Percentiles rank a stretch among this genome's conserved stretches.
phyloP scores from a whole-genome alignment of 106 monocot genomes.

The Acanthochlamys bracteata region DNA sequence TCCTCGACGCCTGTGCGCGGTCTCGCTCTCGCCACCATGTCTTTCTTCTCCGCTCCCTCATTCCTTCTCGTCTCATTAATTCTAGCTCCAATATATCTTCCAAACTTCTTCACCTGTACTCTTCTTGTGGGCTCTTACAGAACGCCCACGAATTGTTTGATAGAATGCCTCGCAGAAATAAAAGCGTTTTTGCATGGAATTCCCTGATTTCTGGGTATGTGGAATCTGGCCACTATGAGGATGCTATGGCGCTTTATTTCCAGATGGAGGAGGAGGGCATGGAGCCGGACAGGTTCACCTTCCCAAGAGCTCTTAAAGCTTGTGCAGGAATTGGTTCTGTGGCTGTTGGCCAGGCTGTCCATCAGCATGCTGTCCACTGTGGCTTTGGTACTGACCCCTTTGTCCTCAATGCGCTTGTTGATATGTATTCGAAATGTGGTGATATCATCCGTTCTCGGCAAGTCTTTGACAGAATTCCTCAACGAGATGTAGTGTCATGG shows the following conservation, averaged over 20 bases:
- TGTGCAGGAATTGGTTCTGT: slow-evolving; percentile 60
- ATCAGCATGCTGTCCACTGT: slow-evolving; percentile 41
- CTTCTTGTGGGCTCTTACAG: slow-evolving; percentile 32
- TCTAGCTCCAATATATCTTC: slow-evolving; percentile 18
- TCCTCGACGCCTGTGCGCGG: slow-evolving; percentile 47
- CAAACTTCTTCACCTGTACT: slow-evolving; percentile 33
- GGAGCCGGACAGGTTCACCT: slow-evolving; percentile 57
- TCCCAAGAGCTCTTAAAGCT: slow-evolving; percentile 70
- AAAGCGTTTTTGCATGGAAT: slow-evolving; percentile 58
- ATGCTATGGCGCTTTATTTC: slow-evolving; percentile 66
- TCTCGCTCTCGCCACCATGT: slow-evolving; percentile 17
- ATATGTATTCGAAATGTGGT: slow-evolving; percentile 87
- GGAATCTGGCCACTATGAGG: slow-evolving; percentile 35
- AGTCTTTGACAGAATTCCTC: slow-evolving; percentile 37
- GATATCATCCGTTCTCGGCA: slow-evolving; percentile 39
- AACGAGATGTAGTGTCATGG: slow-evolving; percentile 45
- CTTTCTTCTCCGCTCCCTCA: slow-evolving; percentile 37
- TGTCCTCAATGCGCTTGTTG: slow-evolving; percentile 61
- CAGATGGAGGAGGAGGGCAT: slow-evolving; percentile 82
- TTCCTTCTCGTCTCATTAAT: slow-evolving; percentile 39
- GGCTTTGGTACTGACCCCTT: slow-evolving; percentile 48
- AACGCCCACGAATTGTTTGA: slow-evolving; percentile 77
- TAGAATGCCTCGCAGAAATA: slow-evolving; percentile 30
- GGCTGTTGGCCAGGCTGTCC: slow-evolving; percentile 36
- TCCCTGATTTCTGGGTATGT: slow-evolving; percentile 59